Evolutionary conservation across 257 asterid genomes (phyloP).

Genomic region (Knoxia roxburghii): DNA sequence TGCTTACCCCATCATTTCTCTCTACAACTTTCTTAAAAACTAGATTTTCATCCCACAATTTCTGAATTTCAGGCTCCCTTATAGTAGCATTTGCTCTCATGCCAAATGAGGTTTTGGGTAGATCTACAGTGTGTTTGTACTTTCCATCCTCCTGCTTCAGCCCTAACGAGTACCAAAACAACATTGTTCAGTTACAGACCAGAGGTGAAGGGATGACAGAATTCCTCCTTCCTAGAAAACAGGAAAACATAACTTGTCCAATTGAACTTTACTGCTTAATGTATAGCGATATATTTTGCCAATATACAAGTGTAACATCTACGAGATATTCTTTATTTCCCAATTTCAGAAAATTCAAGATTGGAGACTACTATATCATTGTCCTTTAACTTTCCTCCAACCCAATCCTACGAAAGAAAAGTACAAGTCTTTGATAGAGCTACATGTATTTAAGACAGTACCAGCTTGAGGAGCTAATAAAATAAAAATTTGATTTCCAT

Average conservation of each 20-base stretch:
- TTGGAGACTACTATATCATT: neutral
- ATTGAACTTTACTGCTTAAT: no score
- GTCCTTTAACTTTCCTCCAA: neutral
- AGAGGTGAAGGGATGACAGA: neutral
- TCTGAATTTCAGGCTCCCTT: constrained; percentile 96
- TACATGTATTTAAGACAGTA: neutral
- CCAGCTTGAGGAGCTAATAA: constrained; percentile 12
- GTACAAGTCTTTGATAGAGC: neutral
- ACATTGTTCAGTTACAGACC: neutral
- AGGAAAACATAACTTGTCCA: no score
- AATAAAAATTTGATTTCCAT: neutral
- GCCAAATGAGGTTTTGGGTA: constrained; percentile 84
- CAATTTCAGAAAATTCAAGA: neutral
- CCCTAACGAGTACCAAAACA: constrained; percentile 31
- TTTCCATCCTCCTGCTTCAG: constrained; percentile 79
- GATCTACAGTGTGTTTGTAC: constrained; percentile 87
- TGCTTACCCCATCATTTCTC: constrained; percentile 74
- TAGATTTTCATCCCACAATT: constrained; percentile 85
- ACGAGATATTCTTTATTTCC: neutral
- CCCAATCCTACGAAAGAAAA: neutral
- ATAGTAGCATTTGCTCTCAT: constrained; percentile 82
- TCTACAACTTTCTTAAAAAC: constrained; percentile 65
- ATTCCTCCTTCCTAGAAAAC: no score
- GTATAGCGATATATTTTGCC: no score
- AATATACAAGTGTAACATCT: no score